Base-by-base conservation (phyloP, 2,329 filamentous ascomycete species). In the Teratosphaeria gauchensis region DNA sequence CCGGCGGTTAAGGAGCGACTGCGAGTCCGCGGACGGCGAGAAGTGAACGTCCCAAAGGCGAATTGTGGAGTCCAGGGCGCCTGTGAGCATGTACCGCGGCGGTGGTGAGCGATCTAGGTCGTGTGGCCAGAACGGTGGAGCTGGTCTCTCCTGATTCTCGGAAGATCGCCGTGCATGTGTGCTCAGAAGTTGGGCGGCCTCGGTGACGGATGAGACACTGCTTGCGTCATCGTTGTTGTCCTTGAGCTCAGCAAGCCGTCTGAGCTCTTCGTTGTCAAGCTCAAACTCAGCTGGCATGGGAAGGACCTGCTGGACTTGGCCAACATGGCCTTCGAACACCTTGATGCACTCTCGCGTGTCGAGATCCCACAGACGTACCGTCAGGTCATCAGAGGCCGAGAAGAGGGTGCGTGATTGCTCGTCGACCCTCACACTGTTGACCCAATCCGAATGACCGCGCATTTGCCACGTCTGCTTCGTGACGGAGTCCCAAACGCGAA, bases 401-500 rank as follows among this genome's bases (percentile, higher is more conserved):
- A 97, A 88, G 3, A 97, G 81, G 0, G 92, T 96, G 14, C 90
- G 86, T 12, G 68, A 70, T 11, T 69, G 60, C 55, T 86, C 82
- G 72, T 99, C 91, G 42, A 99, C 84, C 64, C 88, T 87, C 33
- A 97, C 92, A n/a, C 89, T 87, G 74, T 99, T 99, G 67, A 99
- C 92, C 89, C 92, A 97, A 72, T 97, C 92, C 0, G 81, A 84
- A 71, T 99, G 94, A 8, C 92, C 92, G 28, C 86, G 85, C 12
- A 99, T 80, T 56, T 84, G 82, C 65, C 88, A 95, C 0, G 87
- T 88, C 56, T 89, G 86, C 71, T 90, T 90, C 59, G 88, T 89
- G 67, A 88, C 83, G 68, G 95, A 94, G 72, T 96, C 92, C 83
- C 92, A 96, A 53, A 99, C 86, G 71, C 92, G 91, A 73, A 97